phyloP scores from a whole-genome alignment of 139 green algal species.

The Tetraselmis chui region DNA sequence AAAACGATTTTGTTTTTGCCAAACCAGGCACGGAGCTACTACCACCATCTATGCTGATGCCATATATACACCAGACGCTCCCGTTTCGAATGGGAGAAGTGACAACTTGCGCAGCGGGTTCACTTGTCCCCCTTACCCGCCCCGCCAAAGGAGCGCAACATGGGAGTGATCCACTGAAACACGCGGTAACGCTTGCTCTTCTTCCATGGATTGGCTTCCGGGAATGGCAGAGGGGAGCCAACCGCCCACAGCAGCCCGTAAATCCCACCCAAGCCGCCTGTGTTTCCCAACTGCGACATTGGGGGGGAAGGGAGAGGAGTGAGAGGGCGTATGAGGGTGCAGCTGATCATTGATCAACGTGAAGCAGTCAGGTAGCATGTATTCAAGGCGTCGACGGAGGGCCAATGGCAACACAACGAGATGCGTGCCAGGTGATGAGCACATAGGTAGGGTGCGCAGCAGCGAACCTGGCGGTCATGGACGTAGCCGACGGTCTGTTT shows the following conservation, averaged over 20 bases:
- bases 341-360: too few species aligned
- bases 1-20: too few species aligned
- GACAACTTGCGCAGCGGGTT: too few species aligned
- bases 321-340: background rate
- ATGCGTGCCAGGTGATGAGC: too few species aligned
- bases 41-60: too few species aligned
- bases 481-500: slow-evolving; percentile 38
- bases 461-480: slow-evolving; percentile 25
- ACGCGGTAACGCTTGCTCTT: background rate
- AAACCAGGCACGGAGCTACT: too few species aligned
- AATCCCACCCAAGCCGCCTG: slow-evolving; percentile 44
- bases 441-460: too few species aligned
- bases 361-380: too few species aligned
- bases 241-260: slow-evolving; percentile 49
- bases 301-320: background rate
- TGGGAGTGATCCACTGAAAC: background rate
- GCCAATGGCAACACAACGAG: too few species aligned
- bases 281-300: slow-evolving; percentile 29
- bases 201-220: slow-evolving; percentile 35
- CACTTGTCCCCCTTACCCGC: background rate
- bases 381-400: too few species aligned
- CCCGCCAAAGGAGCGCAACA: background rate
- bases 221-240: slow-evolving; percentile 36
- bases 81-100: too few species aligned
- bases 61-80: too few species aligned